These are phyloP conservation scores for Rosa multiflora DNA, from an alignment of 306 rosid genomes.

Conservation along the genomic window DNA sequence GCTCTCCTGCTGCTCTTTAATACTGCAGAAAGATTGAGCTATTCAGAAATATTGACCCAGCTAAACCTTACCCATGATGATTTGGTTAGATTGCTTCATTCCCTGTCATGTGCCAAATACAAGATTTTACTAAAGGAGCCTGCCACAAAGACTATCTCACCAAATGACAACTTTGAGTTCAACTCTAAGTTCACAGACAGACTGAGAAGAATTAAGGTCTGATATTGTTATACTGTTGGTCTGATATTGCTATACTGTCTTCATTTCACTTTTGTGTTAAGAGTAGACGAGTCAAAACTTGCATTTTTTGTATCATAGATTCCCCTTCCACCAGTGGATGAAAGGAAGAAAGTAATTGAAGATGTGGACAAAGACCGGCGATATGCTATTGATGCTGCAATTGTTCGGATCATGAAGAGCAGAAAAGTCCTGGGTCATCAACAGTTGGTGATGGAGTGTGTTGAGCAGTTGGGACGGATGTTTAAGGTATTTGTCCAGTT, in stretches of 20 bases:
- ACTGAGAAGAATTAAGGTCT: constrained; percentile 86
- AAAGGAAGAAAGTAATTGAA: constrained; percentile 73
- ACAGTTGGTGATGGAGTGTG: constrained; percentile 74
- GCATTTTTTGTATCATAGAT: constrained; percentile 34
- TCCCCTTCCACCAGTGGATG: constrained; percentile 84
- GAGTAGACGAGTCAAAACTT: background rate
- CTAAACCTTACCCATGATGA: constrained; percentile 69
- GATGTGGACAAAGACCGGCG: constrained; percentile 88
- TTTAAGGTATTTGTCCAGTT: constrained; percentile 48
- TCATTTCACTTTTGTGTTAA: background rate
- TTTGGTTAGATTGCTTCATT: constrained; percentile 67
- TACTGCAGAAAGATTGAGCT: constrained; percentile 69
- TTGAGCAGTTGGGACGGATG: constrained; percentile 72
- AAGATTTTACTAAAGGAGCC: constrained; percentile 81
- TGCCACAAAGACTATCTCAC: constrained; percentile 51
- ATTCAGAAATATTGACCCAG: constrained; percentile 75
- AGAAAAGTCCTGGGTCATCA: constrained; percentile 70
- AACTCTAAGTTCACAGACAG: constrained; percentile 74
- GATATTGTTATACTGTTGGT: constrained; percentile 35
- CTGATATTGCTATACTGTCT: background rate
- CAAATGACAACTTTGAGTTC: constrained; percentile 60
- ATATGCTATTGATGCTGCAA: constrained; percentile 86
- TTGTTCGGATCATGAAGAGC: constrained; percentile 89
- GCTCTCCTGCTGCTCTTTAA: constrained; percentile 78
- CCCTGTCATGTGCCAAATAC: constrained; percentile 80